Conservation (phyloP, 2,329 filamentous ascomycete species). For the Colletotrichum viniferum region DNA sequence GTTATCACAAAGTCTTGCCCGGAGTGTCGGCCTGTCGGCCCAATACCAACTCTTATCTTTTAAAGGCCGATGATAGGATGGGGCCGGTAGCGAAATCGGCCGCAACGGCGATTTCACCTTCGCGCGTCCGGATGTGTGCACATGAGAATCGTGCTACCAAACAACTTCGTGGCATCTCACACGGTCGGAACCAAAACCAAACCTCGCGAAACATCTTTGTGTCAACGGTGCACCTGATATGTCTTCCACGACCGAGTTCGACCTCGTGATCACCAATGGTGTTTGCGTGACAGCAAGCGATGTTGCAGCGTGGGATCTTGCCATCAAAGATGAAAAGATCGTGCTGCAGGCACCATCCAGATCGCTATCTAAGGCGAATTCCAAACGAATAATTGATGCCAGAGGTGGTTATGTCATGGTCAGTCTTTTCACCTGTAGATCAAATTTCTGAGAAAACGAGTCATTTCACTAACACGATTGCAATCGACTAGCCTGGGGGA, state of each 20-base stretch:
- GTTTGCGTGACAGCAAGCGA: constrained; percentile 47
- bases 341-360: constrained; percentile 41
- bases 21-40: background rate
- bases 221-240: background rate
- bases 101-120: background rate
- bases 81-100: background rate
- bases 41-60: background rate
- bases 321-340: constrained; percentile 47
- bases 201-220: accelerated
- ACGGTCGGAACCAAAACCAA: background rate
- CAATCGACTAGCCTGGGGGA: background rate
- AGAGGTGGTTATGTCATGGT: background rate
- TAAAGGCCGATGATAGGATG: background rate
- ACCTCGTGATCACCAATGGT: constrained; percentile 47
- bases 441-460: background rate
- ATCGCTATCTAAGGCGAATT: background rate
- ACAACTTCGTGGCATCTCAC: background rate
- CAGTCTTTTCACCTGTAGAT: background rate
- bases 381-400: background rate
- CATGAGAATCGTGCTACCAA: background rate
- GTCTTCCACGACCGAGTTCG: constrained; percentile 27
- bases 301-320: constrained; percentile 44
- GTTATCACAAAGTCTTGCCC: background rate
- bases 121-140: background rate
- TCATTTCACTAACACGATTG: background rate